Percentiles rank a stretch among this genome's conserved stretches.
These are phyloP conservation scores for Cryptomeria japonica DNA, from an alignment of 75 land plant genomes.

Conservation along the genomic window DNA sequence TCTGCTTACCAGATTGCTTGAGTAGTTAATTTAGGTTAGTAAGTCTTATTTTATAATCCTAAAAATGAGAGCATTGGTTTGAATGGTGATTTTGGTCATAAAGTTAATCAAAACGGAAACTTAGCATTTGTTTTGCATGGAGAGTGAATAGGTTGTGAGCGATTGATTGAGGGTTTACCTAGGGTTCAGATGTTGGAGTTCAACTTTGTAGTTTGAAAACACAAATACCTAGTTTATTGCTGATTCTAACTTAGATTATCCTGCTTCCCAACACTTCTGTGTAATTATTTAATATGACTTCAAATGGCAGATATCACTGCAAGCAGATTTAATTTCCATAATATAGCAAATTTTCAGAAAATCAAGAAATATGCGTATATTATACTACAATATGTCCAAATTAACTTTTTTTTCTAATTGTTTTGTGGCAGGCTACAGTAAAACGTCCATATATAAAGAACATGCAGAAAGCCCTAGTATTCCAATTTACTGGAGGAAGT, in stretches of 20 bases:
- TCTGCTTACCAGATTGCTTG: not conserved
- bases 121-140: not conserved
- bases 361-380: not conserved
- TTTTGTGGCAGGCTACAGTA: conserved; percentile 62
- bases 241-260: not conserved
- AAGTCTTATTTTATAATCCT: not conserved
- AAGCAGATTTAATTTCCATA: not conserved
- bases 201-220: not conserved
- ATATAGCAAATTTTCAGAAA: not conserved
- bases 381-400: not conserved
- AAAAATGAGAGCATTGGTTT: not conserved
- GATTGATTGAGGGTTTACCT: not conserved
- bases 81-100: not conserved
- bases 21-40: not conserved
- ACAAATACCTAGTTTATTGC: not conserved
- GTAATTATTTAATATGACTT: not conserved
- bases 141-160: not conserved
- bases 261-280: not conserved
- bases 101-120: not conserved
- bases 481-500: conserved; percentile 69
- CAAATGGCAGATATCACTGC: not conserved
- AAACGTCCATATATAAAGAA: conserved; percentile 62
- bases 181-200: not conserved
- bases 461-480: conserved; percentile 70
- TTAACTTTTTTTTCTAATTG: not conserved